These are phyloP conservation scores for Pythium vanterpoolii DNA, from an alignment of 352 stramenopile genomes.

Conservation along the genomic window DNA sequence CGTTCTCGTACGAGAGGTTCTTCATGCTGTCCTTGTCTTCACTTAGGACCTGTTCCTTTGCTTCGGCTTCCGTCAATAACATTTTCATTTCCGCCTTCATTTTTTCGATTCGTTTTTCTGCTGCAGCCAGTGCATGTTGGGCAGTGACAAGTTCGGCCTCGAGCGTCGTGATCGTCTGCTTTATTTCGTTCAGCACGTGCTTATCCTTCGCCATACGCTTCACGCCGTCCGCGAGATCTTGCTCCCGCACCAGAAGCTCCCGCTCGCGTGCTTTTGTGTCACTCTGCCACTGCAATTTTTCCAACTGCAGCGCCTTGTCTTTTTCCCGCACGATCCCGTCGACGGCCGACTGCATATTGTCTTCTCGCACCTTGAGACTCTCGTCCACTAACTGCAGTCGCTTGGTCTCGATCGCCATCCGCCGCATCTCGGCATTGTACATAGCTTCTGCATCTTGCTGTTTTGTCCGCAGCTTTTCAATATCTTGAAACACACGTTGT, in stretches of 20 bases:
- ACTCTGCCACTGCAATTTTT: conserved; percentile 29
- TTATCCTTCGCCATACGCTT: conserved; percentile 3
- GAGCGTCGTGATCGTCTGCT: conserved; percentile 7
- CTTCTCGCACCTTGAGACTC: conserved; percentile 39
- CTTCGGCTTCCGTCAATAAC: conserved; percentile 2
- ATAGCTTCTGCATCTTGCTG: conserved; percentile 49
- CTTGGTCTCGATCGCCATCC: conserved; percentile 44
- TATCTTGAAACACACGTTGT: conserved; percentile 61
- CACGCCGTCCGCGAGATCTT: conserved; percentile 1
- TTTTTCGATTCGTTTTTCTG: not conserved
- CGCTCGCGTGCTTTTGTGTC: conserved; percentile 26
- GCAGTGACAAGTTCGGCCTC: conserved; percentile 11
- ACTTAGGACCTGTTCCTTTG: conserved; percentile 8
- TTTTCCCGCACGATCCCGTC: conserved; percentile 43
- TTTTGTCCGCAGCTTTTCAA: conserved; percentile 55
- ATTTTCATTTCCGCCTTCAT: conserved; percentile 15
- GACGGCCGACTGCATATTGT: conserved; percentile 40
- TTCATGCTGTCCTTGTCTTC: conserved; percentile 27
- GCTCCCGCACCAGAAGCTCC: conserved; percentile 33
- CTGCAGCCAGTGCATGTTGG: not conserved
- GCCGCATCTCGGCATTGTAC: conserved; percentile 39
- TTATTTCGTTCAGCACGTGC: conserved; percentile 7
- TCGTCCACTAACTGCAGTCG: conserved; percentile 47
- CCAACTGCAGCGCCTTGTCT: conserved; percentile 43
- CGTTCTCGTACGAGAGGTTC: conserved; percentile 24